Base-by-base conservation (phyloP, 2,329 filamentous ascomycete genomes). In the Beauveria scarabaeidicola region DNA sequence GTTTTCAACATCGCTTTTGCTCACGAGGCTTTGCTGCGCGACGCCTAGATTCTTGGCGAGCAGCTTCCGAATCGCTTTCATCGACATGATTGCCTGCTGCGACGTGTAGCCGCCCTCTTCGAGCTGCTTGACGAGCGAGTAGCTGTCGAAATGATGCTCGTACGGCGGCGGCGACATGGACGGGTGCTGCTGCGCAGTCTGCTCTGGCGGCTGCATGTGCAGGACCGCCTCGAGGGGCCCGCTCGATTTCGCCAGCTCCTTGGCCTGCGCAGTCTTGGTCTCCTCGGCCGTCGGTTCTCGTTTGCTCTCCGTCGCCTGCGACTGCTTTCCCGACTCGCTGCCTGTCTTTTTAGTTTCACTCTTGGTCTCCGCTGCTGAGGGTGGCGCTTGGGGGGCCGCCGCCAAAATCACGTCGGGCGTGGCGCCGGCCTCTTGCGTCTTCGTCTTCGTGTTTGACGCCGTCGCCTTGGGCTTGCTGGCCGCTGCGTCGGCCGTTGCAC, bases 91-190 rank as follows among this genome's bases (percentile, higher is more conserved):
- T 27, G 91, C 86, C 73, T 97, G 93, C 0, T 80, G 80, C 48
- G 83, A 78, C 1, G 82, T 84, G 73, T 91, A 97, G 0, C 88
- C 88, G 13, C 86, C 85, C 19, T 86, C 81, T 56, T 87, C 81
- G 17, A 99, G 84, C 66, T 90, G 85, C 68, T 88, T 88, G 17
- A 97, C 94, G 5, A 97, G 82, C 15, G 85, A 87, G 73, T 94
- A 99, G 25, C 88, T 96, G 74, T 99, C 93, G 73, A 99, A 99
- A 75, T 97, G 91, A 75, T 99, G 94, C 38, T 96, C 86, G 69
- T 96, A 95, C 1, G 87, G 89, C 8, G 89, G 84, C 0, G 90
- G 82, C 52, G 84, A 80, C 69, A 89, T 82, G 69, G 91, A 86
- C 5, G 87, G 87, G 23, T 83, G 81, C 64, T 81, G 80, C 52